Percentiles rank a stretch among this genome's conserved stretches.
Conservation (phyloP, 257 asterid genomes). For the Osmanthus fragrans region DNA sequence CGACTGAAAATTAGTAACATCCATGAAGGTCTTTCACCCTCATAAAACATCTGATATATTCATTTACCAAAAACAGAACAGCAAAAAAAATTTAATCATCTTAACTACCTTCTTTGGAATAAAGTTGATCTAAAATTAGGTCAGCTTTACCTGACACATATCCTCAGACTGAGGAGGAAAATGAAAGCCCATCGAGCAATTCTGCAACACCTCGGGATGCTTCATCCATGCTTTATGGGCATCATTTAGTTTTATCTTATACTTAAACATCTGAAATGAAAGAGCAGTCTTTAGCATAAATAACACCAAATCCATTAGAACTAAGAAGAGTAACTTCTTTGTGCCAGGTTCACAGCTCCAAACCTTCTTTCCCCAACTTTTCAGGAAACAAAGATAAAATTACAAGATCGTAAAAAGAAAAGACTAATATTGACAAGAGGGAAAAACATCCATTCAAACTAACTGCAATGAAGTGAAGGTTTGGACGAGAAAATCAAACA, state of each 20-base stretch:
- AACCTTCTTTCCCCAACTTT: conserved; percentile 4
- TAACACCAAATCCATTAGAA: not conserved
- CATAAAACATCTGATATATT: not conserved
- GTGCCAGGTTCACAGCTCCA: not conserved
- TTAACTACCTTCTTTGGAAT: not conserved
- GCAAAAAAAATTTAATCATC: not conserved
- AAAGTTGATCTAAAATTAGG: not conserved
- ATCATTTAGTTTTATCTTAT: conserved; percentile 68
- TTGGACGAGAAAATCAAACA: conserved; percentile 10
- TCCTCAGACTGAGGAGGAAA: conserved; percentile 54
- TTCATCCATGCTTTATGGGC: conserved; percentile 85
- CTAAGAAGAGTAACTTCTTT: not conserved
- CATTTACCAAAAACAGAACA: not conserved
- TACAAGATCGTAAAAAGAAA: not conserved
- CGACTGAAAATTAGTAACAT: conserved; percentile 14
- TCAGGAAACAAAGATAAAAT: too few species aligned
- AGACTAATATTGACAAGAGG: not conserved
- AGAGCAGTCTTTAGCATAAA: not conserved
- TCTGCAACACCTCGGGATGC: conserved; percentile 67
- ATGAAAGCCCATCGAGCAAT: conserved; percentile 74
- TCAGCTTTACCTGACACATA: conserved; percentile 39
- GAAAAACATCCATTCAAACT: not conserved
- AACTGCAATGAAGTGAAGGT: not conserved
- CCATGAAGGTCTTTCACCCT: not conserved
- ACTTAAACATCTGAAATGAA: conserved; percentile 58